phyloP scores from a whole-genome alignment of 228 moss, liverwort and hornwort species.

The Sphagnum magellanicum region DNA sequence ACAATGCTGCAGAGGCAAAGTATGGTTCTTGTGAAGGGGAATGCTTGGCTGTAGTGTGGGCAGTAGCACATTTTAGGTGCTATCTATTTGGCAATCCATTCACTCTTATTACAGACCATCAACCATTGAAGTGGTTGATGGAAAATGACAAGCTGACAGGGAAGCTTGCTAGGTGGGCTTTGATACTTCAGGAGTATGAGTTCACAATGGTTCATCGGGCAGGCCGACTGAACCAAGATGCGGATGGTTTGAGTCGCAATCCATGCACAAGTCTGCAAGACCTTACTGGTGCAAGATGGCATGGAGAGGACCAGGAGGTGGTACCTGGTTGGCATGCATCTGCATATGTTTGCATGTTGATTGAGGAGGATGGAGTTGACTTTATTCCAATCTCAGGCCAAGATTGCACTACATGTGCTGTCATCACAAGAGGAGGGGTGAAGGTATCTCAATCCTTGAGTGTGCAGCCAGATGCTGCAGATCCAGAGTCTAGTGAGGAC shows the following conservation, averaged over 20 bases:
- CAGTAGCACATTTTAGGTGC: neutral
- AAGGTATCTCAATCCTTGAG: too few relatives aligned
- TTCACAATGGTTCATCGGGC: conserved; percentile 1
- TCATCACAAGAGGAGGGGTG: neutral
- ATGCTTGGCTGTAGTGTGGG: conserved; percentile 1
- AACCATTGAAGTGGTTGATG: conserved; percentile 6
- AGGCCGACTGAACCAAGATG: neutral
- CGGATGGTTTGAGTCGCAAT: conserved; percentile 1
- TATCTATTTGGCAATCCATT: conserved; percentile 5
- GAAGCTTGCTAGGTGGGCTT: conserved; percentile 8
- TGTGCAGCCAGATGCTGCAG: too few relatives aligned
- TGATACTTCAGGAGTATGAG: conserved; percentile 7
- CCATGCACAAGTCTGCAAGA: neutral
- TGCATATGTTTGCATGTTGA: neutral
- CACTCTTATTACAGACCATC: neutral
- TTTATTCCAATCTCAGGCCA: neutral
- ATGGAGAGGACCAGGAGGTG: conserved; percentile 1
- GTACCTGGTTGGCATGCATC: neutral
- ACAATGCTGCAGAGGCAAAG: neutral
- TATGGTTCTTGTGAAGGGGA: conserved; percentile 5
- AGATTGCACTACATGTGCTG: neutral
- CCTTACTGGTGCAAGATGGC: neutral
- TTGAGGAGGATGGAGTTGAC: neutral
- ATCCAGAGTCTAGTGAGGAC: too few relatives aligned
- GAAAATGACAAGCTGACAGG: neutral